Evolutionary conservation across 805 yeast genomes (phyloP).

Genomic region (Candida fluviatilis): DNA sequence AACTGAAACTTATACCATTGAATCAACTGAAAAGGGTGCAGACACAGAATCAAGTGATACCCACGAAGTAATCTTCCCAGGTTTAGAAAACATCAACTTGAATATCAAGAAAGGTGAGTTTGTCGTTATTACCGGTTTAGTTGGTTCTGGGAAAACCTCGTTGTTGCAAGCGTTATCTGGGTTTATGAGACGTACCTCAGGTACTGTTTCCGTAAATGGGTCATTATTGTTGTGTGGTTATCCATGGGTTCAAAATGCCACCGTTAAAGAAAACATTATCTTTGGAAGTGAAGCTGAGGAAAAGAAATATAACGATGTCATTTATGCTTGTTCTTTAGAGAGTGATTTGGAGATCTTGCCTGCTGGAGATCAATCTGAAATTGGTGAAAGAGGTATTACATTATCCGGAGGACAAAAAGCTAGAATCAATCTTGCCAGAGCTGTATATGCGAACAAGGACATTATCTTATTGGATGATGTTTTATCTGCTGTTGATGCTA

Average conservation of each 20-base stretch:
- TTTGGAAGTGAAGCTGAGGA: conserved; percentile 24
- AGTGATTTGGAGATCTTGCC: conserved; percentile 28
- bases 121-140: conserved; percentile 32
- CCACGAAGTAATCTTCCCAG: conserved; percentile 19
- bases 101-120: conserved; percentile 28
- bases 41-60: conserved; percentile 8
- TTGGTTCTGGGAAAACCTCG: conserved; percentile 37
- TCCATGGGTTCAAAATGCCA: conserved; percentile 35
- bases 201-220: conserved; percentile 27
- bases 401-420: conserved; percentile 38
- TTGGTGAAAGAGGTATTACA: conserved; percentile 36
- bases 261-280: conserved; percentile 28
- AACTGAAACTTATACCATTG: conserved; percentile 2
- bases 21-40: conserved; percentile 8
- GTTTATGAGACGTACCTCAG: conserved; percentile 29
- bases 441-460: conserved; percentile 29
- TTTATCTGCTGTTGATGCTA: conserved; percentile 35
- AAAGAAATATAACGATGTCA: conserved; percentile 20
- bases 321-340: conserved; percentile 28
- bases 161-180: conserved; percentile 35
- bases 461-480: conserved; percentile 32
- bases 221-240: conserved; percentile 27
- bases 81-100: conserved; percentile 24
- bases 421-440: conserved; percentile 31
- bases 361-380: conserved; percentile 33